Conservation (phyloP, 2,329 filamentous ascomycete species). For the Phyllosticta paracitricarpa region DNA sequence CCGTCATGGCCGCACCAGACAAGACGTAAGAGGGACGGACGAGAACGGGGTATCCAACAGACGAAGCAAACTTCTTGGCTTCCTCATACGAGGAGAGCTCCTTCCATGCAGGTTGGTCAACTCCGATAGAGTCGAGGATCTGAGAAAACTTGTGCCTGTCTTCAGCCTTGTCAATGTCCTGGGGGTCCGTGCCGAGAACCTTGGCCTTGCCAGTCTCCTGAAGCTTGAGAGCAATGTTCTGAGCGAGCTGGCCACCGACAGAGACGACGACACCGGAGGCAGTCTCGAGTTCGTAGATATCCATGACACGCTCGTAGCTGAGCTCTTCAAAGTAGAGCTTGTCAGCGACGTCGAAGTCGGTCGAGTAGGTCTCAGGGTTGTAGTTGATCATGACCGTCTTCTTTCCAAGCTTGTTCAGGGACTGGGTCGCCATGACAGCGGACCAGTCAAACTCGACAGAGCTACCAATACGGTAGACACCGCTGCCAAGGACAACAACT, state of each 20-base stretch:
- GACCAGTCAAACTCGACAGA: constrained; percentile 99
- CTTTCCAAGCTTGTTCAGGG: constrained; percentile 76
- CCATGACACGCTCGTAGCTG: constrained; percentile 95
- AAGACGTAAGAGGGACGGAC: constrained; percentile 93
- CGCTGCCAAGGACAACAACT: constrained; percentile 78
- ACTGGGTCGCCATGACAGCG: constrained; percentile 78
- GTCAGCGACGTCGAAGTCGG: constrained; percentile 83
- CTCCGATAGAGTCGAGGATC: constrained; percentile 90
- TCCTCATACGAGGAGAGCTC: constrained; percentile 84
- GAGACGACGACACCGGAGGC: constrained; percentile 86
- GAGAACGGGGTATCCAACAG: constrained; percentile 86
- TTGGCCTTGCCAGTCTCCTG: constrained; percentile 86
- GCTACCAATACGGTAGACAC: constrained; percentile 94
- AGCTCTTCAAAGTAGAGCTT: constrained; percentile 95
- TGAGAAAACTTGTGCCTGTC: constrained; percentile 97
- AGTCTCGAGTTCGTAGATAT: constrained; percentile 90
- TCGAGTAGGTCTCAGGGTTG: constrained; percentile 72
- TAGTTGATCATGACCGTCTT: constrained; percentile 98
- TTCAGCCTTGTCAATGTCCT: constrained; percentile 95
- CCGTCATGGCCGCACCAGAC: constrained; percentile 96
- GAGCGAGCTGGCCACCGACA: constrained; percentile 89
- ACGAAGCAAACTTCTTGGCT: constrained; percentile 74
- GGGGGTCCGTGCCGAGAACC: constrained; percentile 83
- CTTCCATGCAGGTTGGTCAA: constrained; percentile 97
- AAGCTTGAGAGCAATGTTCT: constrained; percentile 91